A percentile compares a stretch with the other conserved stretches of the same genome.
Conservation (phyloP, 352 stramenopile genomes). For the Pythium volutum region DNA sequence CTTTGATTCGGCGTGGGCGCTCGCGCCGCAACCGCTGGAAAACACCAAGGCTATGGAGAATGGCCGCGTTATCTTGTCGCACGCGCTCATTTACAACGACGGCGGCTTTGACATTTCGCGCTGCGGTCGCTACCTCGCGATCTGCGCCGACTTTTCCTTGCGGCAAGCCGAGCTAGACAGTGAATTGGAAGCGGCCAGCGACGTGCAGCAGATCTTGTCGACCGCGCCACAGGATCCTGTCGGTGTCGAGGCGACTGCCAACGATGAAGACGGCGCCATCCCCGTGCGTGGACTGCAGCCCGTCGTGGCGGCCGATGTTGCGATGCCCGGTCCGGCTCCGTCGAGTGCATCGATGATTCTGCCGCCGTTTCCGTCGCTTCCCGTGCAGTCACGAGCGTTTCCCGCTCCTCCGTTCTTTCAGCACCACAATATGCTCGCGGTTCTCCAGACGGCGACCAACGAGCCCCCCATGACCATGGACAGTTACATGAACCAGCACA, state of each 20-base stretch:
- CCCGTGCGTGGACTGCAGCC: constrained; percentile 19
- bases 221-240: constrained; percentile 56
- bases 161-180: constrained; percentile 86
- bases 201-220: constrained; percentile 72
- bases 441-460: constrained; percentile 54
- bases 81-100: constrained; percentile 97
- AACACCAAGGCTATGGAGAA: constrained; percentile 86
- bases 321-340: constrained; percentile 6
- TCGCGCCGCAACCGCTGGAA: constrained; percentile 64
- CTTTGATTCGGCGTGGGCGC: constrained; percentile 87
- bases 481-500: constrained; percentile 80
- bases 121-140: constrained; percentile 92
- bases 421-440: constrained; percentile 50
- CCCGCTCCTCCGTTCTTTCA: constrained; percentile 20
- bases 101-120: constrained; percentile 96
- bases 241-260: constrained; percentile 49
- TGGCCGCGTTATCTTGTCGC: constrained; percentile 79
- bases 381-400: constrained; percentile 21
- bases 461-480: constrained; percentile 72
- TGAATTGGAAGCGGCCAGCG: constrained; percentile 75
- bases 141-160: constrained; percentile 93
- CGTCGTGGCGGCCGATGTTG: constrained; percentile 14
- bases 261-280: constrained; percentile 40
- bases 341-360: constrained; percentile 13
- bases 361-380: constrained; percentile 11